These are phyloP conservation scores for Dentipellis sp. DNA, from an alignment of 768 basidiomycete species.

Conservation along the genomic window DNA sequence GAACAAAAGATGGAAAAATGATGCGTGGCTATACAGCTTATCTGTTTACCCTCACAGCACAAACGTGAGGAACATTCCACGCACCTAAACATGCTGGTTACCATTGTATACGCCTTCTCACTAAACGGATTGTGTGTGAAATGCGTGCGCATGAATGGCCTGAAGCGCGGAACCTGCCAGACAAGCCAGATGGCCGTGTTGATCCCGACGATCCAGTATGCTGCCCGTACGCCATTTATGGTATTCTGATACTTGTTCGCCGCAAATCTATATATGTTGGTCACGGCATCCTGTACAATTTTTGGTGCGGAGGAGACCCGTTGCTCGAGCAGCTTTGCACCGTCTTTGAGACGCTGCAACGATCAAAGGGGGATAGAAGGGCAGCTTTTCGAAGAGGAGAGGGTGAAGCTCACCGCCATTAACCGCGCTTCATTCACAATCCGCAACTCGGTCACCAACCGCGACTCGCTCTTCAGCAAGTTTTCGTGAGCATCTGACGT, in stretches of 20 bases:
- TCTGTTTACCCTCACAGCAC: background rate
- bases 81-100: conserved; percentile 79
- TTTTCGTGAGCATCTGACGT: conserved; percentile 16
- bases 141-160: conserved; percentile 51
- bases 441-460: no score
- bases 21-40: conserved; percentile 43
- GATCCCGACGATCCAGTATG: conserved; percentile 63
- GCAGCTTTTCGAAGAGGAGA: no score
- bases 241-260: conserved; percentile 23
- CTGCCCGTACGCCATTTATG: conserved; percentile 62
- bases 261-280: conserved; percentile 5
- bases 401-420: no score
- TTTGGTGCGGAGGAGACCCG: conserved; percentile 24
- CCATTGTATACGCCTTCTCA: conserved; percentile 62
- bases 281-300: conserved; percentile 17
- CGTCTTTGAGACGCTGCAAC: background rate
- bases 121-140: conserved; percentile 81
- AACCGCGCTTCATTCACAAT: no score
- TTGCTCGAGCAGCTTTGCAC: conserved; percentile 23
- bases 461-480: conserved; percentile 16
- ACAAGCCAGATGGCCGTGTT: conserved; percentile 66
- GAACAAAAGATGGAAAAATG: conserved; percentile 59
- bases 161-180: conserved; percentile 66
- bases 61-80: conserved; percentile 7
- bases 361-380: no score